These are phyloP conservation scores for Lippia alba DNA, from an alignment of 305 asterid genomes.

Conservation along the genomic window DNA sequence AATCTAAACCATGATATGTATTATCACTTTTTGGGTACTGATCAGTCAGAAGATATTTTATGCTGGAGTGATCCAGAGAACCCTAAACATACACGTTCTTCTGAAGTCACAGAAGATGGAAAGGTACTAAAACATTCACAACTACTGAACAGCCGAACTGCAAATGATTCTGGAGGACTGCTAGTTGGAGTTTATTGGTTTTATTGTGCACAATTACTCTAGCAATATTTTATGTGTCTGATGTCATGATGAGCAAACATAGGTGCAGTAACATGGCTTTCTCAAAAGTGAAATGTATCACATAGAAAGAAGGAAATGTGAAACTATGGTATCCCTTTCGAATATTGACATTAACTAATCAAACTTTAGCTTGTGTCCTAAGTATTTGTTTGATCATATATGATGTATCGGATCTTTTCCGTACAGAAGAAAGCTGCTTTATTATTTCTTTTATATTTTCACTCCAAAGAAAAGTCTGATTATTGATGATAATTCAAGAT, in stretches of 20 bases:
- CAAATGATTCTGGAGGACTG: no score
- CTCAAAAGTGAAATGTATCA: conserved; percentile 15
- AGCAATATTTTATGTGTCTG: conserved; percentile 13
- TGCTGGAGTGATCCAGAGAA: conserved; percentile 85
- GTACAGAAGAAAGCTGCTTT: background rate
- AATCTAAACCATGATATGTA: conserved; percentile 82
- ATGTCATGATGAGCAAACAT: background rate
- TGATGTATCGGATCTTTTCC: conserved; percentile 21
- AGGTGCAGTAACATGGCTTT: background rate
- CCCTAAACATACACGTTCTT: conserved; percentile 73
- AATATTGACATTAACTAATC: conserved; percentile 1
- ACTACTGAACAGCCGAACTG: background rate
- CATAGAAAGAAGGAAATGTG: conserved; percentile 8
- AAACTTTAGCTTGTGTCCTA: background rate
- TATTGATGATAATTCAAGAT: conserved; percentile 17
- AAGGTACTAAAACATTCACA: conserved; percentile 51
- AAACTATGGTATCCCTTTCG: background rate
- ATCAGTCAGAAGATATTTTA: conserved; percentile 89
- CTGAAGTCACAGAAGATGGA: conserved; percentile 89
- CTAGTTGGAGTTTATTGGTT: no score
- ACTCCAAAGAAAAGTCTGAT: conserved; percentile 9
- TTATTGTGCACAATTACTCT: conserved; percentile 1
- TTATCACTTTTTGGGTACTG: conserved; percentile 89
- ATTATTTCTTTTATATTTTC: background rate
- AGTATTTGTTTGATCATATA: conserved; percentile 12